Conservation (phyloP, 192 early-diverging fungal genomes). For the Umbelopsis ramanniana region DNA sequence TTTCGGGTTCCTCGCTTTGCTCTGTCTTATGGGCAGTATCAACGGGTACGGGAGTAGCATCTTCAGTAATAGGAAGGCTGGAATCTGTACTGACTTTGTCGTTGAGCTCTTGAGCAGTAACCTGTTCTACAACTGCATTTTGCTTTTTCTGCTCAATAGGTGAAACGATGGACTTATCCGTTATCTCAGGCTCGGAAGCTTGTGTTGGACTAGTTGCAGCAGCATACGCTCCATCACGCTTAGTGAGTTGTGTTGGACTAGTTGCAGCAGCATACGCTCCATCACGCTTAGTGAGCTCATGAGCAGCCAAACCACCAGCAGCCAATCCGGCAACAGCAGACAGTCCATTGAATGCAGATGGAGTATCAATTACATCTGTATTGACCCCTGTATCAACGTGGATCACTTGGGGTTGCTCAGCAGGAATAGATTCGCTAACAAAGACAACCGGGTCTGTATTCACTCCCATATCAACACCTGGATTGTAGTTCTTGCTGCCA, state of each 20-base stretch:
- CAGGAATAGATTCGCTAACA: not conserved
- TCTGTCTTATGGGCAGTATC: not conserved
- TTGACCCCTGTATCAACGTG: not conserved
- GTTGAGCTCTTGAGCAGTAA: not conserved
- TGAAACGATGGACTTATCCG: not conserved
- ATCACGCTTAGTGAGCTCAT: not conserved
- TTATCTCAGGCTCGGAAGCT: not conserved
- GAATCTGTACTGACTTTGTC: not conserved
- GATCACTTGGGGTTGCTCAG: not conserved
- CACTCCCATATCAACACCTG: conserved; percentile 9
- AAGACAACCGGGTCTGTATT: not conserved
- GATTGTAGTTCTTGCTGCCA: conserved; percentile 18
- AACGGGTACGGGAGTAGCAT: not conserved
- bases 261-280: too few relatives aligned
- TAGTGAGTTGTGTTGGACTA: too few relatives aligned
- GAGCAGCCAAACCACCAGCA: not conserved
- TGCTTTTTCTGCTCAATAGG: not conserved
- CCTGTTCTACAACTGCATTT: not conserved
- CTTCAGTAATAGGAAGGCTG: not conserved
- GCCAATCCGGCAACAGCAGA: not conserved
- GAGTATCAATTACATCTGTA: not conserved
- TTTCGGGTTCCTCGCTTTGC: not conserved
- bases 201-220: not conserved
- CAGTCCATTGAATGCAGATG: not conserved
- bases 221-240: not conserved